Base-by-base conservation (phyloP, 176 grass and related monocot species). In the Thalia dealbata region DNA sequence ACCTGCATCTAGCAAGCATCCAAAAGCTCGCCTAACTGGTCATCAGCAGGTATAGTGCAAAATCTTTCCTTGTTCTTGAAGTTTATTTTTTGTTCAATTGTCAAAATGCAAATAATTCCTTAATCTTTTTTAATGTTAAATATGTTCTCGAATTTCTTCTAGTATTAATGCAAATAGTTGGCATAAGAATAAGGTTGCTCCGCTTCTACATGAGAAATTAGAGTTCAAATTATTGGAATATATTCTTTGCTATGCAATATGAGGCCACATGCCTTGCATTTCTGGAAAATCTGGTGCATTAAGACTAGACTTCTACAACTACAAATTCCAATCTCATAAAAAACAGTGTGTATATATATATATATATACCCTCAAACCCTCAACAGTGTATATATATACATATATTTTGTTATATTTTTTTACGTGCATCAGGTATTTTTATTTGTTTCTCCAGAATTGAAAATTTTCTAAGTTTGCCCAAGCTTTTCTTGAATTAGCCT, bases 11-110 rank as follows among this genome's bases (percentile, higher is more conserved):
- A 86, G 87, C 70, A 92, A 92, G 82, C 83, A 91, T 26, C 85
- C 80, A 41, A 92, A 88, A 82, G 87, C 89, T 56, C 87, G 95
- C 61, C 79, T 97, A 85, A 92, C 95, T 82, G 95, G 95, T 84
- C 95, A 97, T 89, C 95, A 97, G 77, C 88, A 97, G 95, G 95
- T 97, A 71, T 45, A 58, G 6, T 82, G 11, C 64, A 44, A n/a
- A 14, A 48, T 48, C 45, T 26, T 50, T 26, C 69, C 11, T 51
- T 50, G n/a, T 11, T 10, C 4, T 50, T 35, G 27, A 51, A 50
- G 7, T 26, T 50, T 50, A 71, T 19, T 28, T 52, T 48, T 48
- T 2, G 11, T 7, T 48, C 32, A 1, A 38, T 38, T 38, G 32
- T 38, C 32, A 38, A 38, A 38, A 38, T 38, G 32, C 32, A 38